Base-by-base conservation (phyloP, 768 basidiomycete genomes). In the Hygrophoropsis aurantiaca region DNA sequence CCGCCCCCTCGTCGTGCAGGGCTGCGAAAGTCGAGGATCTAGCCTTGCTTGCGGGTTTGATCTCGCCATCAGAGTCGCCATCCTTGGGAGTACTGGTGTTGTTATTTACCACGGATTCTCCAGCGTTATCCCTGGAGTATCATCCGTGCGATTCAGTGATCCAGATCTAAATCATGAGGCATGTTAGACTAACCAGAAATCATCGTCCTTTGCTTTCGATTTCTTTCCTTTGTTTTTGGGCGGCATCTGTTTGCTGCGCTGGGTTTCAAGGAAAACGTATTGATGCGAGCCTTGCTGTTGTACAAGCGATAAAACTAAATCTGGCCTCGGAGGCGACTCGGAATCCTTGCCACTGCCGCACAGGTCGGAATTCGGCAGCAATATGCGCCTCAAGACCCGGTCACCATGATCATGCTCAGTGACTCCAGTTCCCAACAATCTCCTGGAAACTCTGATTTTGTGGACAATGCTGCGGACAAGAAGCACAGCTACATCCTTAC, bases 211-310 rank as follows among this genome's bases (percentile, higher is more conserved):
- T 58, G 82, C 86, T 72, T 93, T 93, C 24, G 77, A 82, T 60
- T 93, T 94, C 74, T 94, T 95, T 54, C 86, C 92, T 62, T 91
- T 91, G 62, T 74, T 78, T 64, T 85, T 85, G 23, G 84, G 82
- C 25, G 84, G 47, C 67, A 66, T 66, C 20, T 21, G 7, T 38
- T 38, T 38, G n/a, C 36, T 38, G 36, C 36, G n/a, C n/a, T 8
- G 20, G 36, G 6, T 38, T 38, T 38, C 13, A 30, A 30, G 27
- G 7, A 30, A 30, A 30, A 13, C 6, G 27, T 30, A 30, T 30
- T 7, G 27, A 13, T 30, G 27, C 13, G 13, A 30, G n/a, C n/a
- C 27, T 7, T 30, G 13, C 27, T 7, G 27, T 30, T 7, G 27
- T 30, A 30, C 27, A 30, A 13, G 27, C 27, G 27, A 30, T 30